A percentile compares a stretch with the other conserved stretches of the same genome.
Evolutionary conservation across 2,329 filamentous ascomycete genomes (phyloP).

Genomic region (Colletotrichum sp.): DNA sequence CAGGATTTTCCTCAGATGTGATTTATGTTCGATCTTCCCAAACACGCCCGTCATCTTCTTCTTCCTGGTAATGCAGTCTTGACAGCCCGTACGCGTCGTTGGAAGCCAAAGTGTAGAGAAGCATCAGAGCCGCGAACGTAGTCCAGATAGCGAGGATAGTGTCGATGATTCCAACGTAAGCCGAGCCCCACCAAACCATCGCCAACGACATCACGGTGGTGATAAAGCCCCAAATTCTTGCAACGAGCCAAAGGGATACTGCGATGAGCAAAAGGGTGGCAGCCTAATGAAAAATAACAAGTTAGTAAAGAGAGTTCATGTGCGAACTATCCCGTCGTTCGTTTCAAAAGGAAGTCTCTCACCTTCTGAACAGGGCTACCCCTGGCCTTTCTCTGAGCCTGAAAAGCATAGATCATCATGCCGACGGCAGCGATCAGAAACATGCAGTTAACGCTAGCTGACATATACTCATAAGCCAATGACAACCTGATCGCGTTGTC

Average conservation of each 20-base stretch:
- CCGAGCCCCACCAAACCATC: background rate
- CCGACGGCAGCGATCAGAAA: background rate
- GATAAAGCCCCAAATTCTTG: slow-evolving; percentile 26
- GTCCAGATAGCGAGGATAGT: slow-evolving; percentile 28
- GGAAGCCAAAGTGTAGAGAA: slow-evolving; percentile 31
- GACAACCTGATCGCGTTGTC: background rate
- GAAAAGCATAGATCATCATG: background rate
- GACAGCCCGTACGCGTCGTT: slow-evolving; percentile 30
- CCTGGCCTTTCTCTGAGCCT: background rate
- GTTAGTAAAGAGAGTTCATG: background rate
- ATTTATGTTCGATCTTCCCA: background rate
- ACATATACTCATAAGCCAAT: background rate
- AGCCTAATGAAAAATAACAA: slow-evolving; percentile 9
- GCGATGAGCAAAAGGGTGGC: slow-evolving; percentile 27
- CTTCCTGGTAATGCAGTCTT: slow-evolving; percentile 8
- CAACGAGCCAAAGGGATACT: slow-evolving; percentile 29
- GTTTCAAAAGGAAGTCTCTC: background rate
- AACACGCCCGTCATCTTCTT: background rate
- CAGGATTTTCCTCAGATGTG: background rate
- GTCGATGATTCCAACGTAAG: slow-evolving; percentile 23
- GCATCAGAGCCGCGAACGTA: slow-evolving; percentile 24
- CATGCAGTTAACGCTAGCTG: background rate
- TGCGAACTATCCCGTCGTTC: background rate
- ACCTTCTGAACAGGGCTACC: slow-evolving; percentile 2
- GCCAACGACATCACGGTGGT: background rate